Evolutionary conservation across 176 grass and related monocot genomes (phyloP).

Genomic region (Carex littledalei): DNA sequence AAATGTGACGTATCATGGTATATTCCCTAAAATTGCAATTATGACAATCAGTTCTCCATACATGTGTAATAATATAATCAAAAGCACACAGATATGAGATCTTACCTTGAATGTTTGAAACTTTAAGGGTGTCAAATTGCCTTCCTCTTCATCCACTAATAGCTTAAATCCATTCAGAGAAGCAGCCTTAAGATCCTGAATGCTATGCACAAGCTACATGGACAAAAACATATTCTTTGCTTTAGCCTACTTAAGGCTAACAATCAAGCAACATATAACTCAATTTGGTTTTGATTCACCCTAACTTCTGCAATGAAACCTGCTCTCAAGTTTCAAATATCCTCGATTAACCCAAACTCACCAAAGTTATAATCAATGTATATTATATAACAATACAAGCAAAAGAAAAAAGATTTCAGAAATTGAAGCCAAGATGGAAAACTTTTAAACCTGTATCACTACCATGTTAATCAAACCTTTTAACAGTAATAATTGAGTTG

Average conservation of each 20-base stretch:
- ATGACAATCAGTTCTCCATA: constrained; percentile 29
- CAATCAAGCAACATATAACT: neutral
- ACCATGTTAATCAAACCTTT: neutral
- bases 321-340: neutral
- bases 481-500: neutral
- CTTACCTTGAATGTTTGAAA: constrained; percentile 75
- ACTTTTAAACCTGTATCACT: neutral
- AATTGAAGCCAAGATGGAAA: neutral
- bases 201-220: constrained; percentile 60
- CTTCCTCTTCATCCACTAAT: constrained; percentile 71
- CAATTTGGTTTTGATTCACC: neutral
- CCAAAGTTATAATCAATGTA: neutral
- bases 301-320: neutral
- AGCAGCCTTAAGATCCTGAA: constrained; percentile 65
- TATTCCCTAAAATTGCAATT: constrained; percentile 60
- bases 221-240: constrained; percentile 1
- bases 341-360: neutral
- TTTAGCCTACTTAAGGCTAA: constrained; percentile 5
- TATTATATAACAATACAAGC: neutral
- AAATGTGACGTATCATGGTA: constrained; percentile 67
- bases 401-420: neutral
- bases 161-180: constrained; percentile 41
- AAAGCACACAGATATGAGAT: constrained; percentile 20
- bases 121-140: constrained; percentile 46
- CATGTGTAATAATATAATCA: constrained; percentile 17